A percentile compares a stretch with the other conserved stretches of the same genome.
Conservation (phyloP, 371 early-diverging fungal species). For the Zychaea mexicana region DNA sequence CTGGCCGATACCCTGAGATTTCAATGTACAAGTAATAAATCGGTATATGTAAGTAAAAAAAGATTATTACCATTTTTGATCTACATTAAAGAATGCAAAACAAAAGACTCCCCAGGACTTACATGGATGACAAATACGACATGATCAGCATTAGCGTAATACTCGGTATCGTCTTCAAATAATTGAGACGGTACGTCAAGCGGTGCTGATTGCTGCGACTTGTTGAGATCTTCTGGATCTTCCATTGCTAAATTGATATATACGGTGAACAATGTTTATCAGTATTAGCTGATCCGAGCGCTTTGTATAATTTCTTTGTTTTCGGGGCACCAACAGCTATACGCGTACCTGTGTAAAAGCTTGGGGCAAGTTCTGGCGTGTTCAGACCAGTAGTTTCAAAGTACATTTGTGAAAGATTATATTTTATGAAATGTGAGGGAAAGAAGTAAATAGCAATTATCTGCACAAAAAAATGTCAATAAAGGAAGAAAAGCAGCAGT, state of each 20-base stretch:
- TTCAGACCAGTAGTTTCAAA: slow-evolving; percentile 41
- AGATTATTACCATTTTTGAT: neutral
- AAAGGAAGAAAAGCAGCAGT: too few species aligned
- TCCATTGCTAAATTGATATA: slow-evolving; percentile 1
- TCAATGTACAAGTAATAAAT: neutral
- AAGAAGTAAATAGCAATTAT: too few species aligned
- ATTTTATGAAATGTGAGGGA: too few species aligned
- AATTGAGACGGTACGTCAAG: neutral
- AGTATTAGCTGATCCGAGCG: too few species aligned
- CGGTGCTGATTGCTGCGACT: slow-evolving; percentile 1
- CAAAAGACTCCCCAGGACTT: slow-evolving; percentile 19
- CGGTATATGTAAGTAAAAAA: neutral
- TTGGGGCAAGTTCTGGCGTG: slow-evolving; percentile 30
- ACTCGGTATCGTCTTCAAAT: neutral
- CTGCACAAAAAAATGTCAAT: too few species aligned
- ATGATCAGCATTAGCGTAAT: slow-evolving; percentile 30
- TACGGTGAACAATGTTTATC: neutral
- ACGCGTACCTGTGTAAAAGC: slow-evolving; percentile 5
- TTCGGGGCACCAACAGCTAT: too few species aligned
- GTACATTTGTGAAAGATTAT: too few species aligned
- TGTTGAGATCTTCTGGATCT: neutral
- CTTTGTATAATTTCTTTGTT: too few species aligned
- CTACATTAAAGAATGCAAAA: too few species aligned
- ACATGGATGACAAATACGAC: slow-evolving; percentile 66
- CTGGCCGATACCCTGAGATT: slow-evolving; percentile 63